These are phyloP conservation scores for Streptanthus diversifolius DNA, from an alignment of 345 rosid species.

Conservation along the genomic window DNA sequence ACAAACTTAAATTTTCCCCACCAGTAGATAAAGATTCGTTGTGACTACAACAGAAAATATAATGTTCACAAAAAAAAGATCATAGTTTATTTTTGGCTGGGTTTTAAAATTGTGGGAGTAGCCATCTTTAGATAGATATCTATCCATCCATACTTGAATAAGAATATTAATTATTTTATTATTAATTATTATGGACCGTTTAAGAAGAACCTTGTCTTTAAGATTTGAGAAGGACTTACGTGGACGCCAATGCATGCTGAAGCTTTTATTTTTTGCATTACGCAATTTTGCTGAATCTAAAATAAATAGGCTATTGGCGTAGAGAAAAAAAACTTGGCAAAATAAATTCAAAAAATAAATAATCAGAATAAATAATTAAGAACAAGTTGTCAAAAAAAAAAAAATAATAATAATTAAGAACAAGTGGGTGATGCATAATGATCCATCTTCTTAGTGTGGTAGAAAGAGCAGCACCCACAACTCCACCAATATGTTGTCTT, in stretches of 20 bases:
- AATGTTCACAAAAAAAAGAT: slow-evolving; percentile 2
- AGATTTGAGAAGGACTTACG: slow-evolving; percentile 33
- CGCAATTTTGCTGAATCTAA: slow-evolving; percentile 10
- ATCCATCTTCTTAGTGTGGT: slow-evolving; percentile 34
- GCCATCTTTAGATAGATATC: slow-evolving; percentile 5
- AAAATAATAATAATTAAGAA: not conserved
- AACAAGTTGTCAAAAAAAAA: slow-evolving; percentile 11
- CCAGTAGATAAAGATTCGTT: slow-evolving; percentile 5
- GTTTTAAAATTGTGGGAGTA: slow-evolving; percentile 1
- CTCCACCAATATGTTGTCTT: slow-evolving; percentile 14
- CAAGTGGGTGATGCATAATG: slow-evolving; percentile 31
- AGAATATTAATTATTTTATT: not conserved
- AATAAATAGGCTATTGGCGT: slow-evolving; percentile 15
- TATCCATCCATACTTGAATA: slow-evolving; percentile 10
- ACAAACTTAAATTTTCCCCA: not conserved
- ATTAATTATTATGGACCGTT: slow-evolving; percentile 11
- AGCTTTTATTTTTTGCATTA: slow-evolving; percentile 7
- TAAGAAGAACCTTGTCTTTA: slow-evolving; percentile 16
- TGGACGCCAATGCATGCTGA: slow-evolving; percentile 34
- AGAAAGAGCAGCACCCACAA: slow-evolving; percentile 29
- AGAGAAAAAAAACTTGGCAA: slow-evolving; percentile 10
- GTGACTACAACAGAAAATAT: slow-evolving; percentile 18
- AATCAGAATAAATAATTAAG: not conserved
- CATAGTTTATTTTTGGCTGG: not conserved
- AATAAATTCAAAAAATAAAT: not conserved